These are phyloP conservation scores for Pichia sp. DNA, from an alignment of 1,139 yeast genomes.

Conservation along the genomic window DNA sequence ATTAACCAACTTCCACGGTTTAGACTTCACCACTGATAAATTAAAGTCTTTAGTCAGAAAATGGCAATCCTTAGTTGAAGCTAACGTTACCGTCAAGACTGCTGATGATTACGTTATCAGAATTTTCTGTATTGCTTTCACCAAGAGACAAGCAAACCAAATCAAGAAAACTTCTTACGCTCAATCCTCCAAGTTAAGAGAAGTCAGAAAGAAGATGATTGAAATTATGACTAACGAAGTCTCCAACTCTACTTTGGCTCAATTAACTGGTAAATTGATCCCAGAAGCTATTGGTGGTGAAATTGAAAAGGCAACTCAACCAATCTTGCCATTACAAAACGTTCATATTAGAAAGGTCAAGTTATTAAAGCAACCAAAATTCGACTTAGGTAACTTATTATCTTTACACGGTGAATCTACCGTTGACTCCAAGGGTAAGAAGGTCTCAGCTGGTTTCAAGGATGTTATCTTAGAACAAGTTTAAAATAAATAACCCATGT, in stretches of 20 bases:
- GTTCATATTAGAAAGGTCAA: constrained; percentile 89
- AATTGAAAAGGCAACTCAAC: constrained; percentile 78
- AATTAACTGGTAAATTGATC: constrained; percentile 79
- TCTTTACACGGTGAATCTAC: constrained; percentile 89
- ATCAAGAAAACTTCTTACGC: constrained; percentile 89
- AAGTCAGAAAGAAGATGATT: constrained; percentile 72
- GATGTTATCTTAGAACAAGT: constrained; percentile 85
- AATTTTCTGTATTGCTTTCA: constrained; percentile 86
- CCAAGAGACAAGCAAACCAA: constrained; percentile 86
- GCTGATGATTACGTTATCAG: constrained; percentile 85
- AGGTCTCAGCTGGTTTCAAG: constrained; percentile 81
- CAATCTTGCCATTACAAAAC: constrained; percentile 84
- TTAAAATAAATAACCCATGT: constrained; percentile 26
- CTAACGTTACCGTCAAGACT: constrained; percentile 87
- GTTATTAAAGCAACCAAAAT: constrained; percentile 86
- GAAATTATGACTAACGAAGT: constrained; percentile 86
- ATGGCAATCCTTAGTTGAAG: constrained; percentile 91
- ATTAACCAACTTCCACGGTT: constrained; percentile 92
- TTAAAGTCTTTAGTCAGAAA: constrained; percentile 85
- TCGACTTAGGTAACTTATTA: constrained; percentile 81
- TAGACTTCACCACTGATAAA: constrained; percentile 88
- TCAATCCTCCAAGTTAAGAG: constrained; percentile 84
- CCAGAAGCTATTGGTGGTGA: constrained; percentile 91
- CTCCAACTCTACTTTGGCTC: constrained; percentile 75
- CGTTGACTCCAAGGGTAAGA: constrained; percentile 79